Conservation (phyloP, 2,329 filamentous ascomycete genomes). For the Fusarium sambucinum region DNA sequence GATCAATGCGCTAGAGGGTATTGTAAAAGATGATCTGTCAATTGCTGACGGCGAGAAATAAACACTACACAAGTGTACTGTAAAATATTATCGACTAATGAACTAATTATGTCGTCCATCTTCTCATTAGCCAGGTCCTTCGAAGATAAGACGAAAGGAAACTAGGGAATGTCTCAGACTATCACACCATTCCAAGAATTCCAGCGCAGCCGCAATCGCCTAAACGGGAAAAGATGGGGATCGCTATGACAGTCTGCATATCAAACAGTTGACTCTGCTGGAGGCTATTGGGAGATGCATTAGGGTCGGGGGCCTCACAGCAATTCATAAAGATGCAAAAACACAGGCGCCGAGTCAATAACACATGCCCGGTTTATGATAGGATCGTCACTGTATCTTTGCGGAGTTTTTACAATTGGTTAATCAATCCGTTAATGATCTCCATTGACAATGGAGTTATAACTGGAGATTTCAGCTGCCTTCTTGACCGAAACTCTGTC, state of each 20-base stretch:
- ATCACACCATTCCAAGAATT: neutral
- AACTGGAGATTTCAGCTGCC: neutral
- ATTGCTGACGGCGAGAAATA: rapidly evolving
- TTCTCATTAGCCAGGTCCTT: too few species aligned
- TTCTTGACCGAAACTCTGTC: slow-evolving; percentile 1
- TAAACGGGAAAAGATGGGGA: neutral
- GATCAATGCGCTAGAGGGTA: neutral
- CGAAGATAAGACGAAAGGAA: neutral
- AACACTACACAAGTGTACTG: rapidly evolving
- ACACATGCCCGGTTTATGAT: neutral
- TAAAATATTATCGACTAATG: rapidly evolving
- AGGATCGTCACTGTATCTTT: slow-evolving; percentile 1
- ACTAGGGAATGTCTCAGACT: neutral
- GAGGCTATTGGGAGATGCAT: neutral
- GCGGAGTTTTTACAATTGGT: neutral
- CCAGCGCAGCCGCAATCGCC: neutral
- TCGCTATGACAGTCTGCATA: neutral
- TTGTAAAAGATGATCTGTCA: neutral
- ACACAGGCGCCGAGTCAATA: neutral
- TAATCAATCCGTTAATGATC: neutral
- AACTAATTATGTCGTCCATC: neutral
- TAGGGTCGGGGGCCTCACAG: neutral
- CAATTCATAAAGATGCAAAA: neutral
- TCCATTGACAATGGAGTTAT: neutral
- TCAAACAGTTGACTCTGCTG: neutral